Evolutionary conservation across 768 basidiomycete species (phyloP), one percentile per base, ranked within the genome.

Genomic region (Lactarius hatsudake): DNA sequence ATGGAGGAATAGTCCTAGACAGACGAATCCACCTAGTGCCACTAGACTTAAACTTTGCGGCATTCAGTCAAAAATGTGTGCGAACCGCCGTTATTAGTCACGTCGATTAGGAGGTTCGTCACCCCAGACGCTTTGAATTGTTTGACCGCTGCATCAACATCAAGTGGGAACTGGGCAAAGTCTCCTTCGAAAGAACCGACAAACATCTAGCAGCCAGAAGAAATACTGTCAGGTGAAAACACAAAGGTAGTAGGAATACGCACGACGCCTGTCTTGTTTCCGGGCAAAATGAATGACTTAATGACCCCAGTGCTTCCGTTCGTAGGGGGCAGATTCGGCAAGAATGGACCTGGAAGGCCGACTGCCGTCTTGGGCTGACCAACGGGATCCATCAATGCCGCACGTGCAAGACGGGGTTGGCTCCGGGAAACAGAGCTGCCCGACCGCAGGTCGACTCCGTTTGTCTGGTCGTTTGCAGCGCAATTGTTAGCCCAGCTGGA

Each of bases 401-500:
- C 58, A 40, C 59, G 75, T 0, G 81, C 40, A 2, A 51, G 75
- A 59, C 79, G 80, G 70, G 82, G 81, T 30, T 17, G 51, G 5
- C 10, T n/a, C 30, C 20, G 36, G n/a, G 51, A 36, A 58, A 26
- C 26, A 40, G 32, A 34, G 32, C 32, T 34, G 32, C 32, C 32
- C 12, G 56, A 32, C 67, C 77, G 80, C 69, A 79, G 69, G 67
- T 87, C 83, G 18, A 82, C 74, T 3, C 85, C 86, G 70, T 87
- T 87, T 20, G 86, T 87, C 28, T 30, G 64, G 0, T 71, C 67
- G 43, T 78, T 84, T 0, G 83, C 84, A 18, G 79, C 84, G 73
- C 87, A 88, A 69, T 88, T 88, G 65, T 76, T 79, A 2, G 70
- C 76, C 86, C 86, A 88, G 79, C 86, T 87, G 69, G n/a, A n/a